Evolutionary conservation across 192 early-diverging fungal genomes (phyloP).

Genomic region (Coemansia sp.): DNA sequence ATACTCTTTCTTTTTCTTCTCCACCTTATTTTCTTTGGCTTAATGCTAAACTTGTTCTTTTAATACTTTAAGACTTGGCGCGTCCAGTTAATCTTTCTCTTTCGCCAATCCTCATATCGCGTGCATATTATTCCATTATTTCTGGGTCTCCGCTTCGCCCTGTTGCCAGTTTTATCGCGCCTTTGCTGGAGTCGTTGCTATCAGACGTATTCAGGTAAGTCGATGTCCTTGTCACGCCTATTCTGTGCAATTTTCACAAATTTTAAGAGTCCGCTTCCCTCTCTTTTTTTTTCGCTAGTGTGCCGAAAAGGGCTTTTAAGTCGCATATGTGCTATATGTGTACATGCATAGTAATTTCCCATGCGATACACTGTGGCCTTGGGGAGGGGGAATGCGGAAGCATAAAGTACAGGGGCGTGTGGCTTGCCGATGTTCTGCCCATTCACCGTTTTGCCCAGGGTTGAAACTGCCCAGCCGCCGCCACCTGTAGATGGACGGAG

Average conservation of each 20-base stretch:
- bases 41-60: background rate
- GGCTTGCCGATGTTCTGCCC: conserved; percentile 28
- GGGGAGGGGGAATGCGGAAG: background rate
- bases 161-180: background rate
- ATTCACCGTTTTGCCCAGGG: conserved; percentile 19
- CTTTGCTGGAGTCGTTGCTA: no score
- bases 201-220: no score
- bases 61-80: no score
- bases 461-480: conserved; percentile 36
- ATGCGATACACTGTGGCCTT: conserved; percentile 1
- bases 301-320: background rate
- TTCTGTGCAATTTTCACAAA: no score
- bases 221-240: no score
- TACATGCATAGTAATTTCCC: conserved; percentile 18
- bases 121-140: conserved; percentile 11
- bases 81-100: background rate
- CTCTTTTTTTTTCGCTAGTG: background rate
- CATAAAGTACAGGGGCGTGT: conserved; percentile 9
- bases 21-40: conserved; percentile 2
- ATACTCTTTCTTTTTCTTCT: conserved; percentile 7
- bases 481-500: conserved; percentile 10
- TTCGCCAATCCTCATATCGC: conserved; percentile 16
- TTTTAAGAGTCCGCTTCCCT: background rate
- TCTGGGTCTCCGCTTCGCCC: background rate
- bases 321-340: conserved; percentile 1